phyloP scores from a whole-genome alignment of 2,329 filamentous ascomycete genomes.

The Ophiosphaerella korrae region DNA sequence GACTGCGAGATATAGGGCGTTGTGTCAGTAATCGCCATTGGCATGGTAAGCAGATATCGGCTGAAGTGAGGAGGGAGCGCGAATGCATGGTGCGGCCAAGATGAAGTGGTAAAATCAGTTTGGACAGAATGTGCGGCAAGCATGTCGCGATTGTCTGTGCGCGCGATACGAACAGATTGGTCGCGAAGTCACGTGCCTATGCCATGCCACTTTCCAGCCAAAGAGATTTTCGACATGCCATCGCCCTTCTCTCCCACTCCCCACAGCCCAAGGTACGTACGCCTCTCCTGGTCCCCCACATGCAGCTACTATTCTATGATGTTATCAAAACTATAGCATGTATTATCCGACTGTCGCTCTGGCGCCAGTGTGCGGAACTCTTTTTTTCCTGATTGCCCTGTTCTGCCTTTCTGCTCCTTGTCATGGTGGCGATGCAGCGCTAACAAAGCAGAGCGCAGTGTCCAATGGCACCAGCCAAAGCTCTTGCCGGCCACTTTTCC shows the following conservation, averaged over 20 bases:
- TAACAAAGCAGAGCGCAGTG: constrained; percentile 13
- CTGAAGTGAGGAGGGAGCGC: constrained; percentile 13
- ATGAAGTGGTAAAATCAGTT: constrained; percentile 13
- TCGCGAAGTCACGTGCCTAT: constrained; percentile 26
- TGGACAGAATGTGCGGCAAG: constrained; percentile 2
- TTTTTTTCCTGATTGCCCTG: constrained; percentile 38
- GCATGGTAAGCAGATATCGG: constrained; percentile 31
- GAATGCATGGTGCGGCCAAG: constrained; percentile 20
- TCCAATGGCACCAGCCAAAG: constrained; percentile 50
- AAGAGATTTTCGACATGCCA: neutral
- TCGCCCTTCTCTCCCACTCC: constrained; percentile 7
- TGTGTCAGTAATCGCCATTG: constrained; percentile 26
- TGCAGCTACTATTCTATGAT: constrained; percentile 35
- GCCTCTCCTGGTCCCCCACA: neutral
- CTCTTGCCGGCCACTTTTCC: constrained; percentile 71
- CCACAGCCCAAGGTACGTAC: constrained; percentile 24
- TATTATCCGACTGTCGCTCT: constrained; percentile 53
- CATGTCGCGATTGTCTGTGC: constrained; percentile 27
- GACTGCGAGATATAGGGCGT: neutral
- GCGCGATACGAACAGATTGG: constrained; percentile 16
- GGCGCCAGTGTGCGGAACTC: constrained; percentile 38
- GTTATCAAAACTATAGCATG: constrained; percentile 52
- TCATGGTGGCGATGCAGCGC: constrained; percentile 1
- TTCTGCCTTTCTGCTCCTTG: neutral
- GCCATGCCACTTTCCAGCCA: constrained; percentile 6